A percentile compares a stretch with the other conserved stretches of the same genome.
phyloP scores from a whole-genome alignment of 1,139 yeast species.

The Magnusiomyces ingens region DNA sequence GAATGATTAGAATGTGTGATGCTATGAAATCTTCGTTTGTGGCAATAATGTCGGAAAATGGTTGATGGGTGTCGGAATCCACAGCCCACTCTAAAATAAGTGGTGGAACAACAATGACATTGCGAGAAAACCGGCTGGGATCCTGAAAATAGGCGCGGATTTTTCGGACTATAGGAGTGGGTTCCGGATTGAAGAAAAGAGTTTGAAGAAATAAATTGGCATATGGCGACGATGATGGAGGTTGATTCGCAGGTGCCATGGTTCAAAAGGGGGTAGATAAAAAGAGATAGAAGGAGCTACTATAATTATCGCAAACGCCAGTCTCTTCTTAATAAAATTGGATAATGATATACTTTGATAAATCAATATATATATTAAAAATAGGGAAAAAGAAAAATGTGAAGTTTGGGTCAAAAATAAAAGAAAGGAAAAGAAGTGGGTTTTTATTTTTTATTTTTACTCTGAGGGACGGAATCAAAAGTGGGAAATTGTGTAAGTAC shows the following conservation, averaged over 20 bases:
- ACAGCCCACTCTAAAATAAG: conserved; percentile 32
- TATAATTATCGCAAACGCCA: not conserved
- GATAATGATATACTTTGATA: not conserved
- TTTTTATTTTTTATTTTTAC: not conserved
- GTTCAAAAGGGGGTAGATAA: not conserved
- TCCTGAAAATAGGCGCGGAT: conserved; percentile 11
- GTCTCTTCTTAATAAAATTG: not conserved
- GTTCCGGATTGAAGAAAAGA: conserved; percentile 10
- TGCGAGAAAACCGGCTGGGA: conserved; percentile 9
- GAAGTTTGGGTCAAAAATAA: too few species aligned
- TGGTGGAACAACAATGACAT: conserved; percentile 14
- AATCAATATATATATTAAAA: too few species aligned
- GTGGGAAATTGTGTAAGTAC: not conserved
- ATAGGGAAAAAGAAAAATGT: too few species aligned
- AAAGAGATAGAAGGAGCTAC: not conserved
- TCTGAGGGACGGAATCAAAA: not conserved
- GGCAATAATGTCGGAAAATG: conserved; percentile 52
- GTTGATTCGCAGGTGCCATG: not conserved
- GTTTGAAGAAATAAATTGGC: conserved; percentile 14
- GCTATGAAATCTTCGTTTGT: conserved; percentile 56
- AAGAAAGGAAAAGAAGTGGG: too few species aligned
- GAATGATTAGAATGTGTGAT: conserved; percentile 54
- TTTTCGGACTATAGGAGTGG: conserved; percentile 11
- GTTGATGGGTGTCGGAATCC: conserved; percentile 44
- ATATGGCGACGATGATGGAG: conserved; percentile 3